Evolutionary conservation across 1,284 basidiomycete species (phyloP), one percentile per base, ranked within the genome.

Genomic region (Ganoderma resinaceum): DNA sequence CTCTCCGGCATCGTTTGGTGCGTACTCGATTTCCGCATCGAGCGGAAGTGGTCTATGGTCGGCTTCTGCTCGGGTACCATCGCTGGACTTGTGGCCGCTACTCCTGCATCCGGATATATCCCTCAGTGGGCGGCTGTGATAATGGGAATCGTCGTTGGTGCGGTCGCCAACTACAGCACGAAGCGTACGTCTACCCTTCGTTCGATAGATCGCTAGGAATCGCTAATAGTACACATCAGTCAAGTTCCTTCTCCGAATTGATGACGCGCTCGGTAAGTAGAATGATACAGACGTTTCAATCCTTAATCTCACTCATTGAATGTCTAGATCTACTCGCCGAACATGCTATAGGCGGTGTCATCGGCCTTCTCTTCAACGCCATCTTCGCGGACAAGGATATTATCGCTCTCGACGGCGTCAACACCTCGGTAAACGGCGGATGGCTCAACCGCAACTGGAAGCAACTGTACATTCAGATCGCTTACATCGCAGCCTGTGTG

Each of bases 71-170:
- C 77, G 75, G 97, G 87, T n/a, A 93, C 92, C 8, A 94, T 95
- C 68, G 91, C 92, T 57, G 95, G 95, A 26, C 86, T 99, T 46
- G 96, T 99, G 58, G 95, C 94, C n/a, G 94, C 95, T 53, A 96
- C 95, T 4, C 92, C 93, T 2, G 87, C 90, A n/a, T 91, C 88
- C 26, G 91, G 89, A 61, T 92, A 80, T 77, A 82, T 93, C 43
- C 86, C 86, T 42, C 84, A 88, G 42, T 89, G 90, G 92, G 85
- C 89, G 26, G 82, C 94, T 78, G 84, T 97, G 11, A 82, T 96
- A 29, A 87, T 94, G 74, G 97, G 96, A 53, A 81, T 94, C 69
- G 80, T 94, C 38, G 86, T 93, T 1, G 94, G 94, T 2, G 87
- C 83, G 1, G 78, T 93, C 20, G 95, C 94, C 80, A 97, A 98